Evolutionary conservation across 345 rosid species (phyloP).

Genomic region (Murraya paniculata): DNA sequence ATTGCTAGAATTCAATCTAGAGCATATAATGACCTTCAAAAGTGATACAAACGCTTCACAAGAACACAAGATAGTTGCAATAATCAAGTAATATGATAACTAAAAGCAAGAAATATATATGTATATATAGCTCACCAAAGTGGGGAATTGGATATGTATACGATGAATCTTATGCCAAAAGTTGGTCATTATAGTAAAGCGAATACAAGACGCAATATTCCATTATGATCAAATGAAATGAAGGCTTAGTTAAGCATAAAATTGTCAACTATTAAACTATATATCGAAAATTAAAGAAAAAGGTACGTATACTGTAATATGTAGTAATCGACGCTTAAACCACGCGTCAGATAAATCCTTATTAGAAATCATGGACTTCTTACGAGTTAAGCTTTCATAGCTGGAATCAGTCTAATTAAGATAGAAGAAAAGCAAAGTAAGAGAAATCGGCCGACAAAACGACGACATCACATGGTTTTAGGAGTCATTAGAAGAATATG

Average conservation of each 20-base stretch:
- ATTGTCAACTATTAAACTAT: not conserved
- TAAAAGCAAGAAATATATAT: too few relatives aligned
- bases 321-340: not conserved
- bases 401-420: not conserved
- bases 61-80: not conserved
- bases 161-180: not conserved
- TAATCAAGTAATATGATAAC: too few relatives aligned
- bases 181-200: not conserved
- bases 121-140: not conserved
- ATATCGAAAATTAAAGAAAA: not conserved
- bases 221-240: too few relatives aligned
- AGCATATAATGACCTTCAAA: not conserved
- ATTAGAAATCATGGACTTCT: too few relatives aligned
- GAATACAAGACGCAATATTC: not conserved
- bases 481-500: not conserved
- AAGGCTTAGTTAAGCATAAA: too few relatives aligned
- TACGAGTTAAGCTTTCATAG: too few relatives aligned
- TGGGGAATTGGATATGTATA: not conserved
- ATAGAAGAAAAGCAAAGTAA: not conserved
- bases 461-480: conserved; percentile 1
- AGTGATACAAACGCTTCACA: not conserved
- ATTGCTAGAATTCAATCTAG: not conserved
- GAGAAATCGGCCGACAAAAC: conserved; percentile 12
- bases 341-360: not conserved
- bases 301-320: too few relatives aligned